Evolutionary conservation across 345 rosid genomes (phyloP).

Genomic region (Iberis pinnata): DNA sequence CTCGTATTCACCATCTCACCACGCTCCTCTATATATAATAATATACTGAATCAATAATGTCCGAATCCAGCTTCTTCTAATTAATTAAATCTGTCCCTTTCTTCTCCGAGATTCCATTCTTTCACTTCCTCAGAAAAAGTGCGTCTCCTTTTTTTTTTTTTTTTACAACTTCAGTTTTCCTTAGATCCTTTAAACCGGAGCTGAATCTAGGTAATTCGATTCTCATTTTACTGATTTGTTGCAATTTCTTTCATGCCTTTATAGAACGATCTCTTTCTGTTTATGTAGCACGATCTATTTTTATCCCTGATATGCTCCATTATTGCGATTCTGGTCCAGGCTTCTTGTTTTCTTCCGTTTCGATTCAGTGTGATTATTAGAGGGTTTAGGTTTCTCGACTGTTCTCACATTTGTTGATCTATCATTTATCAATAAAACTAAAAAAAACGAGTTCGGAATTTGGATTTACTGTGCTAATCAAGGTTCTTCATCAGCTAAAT

Average conservation of each 20-base stretch:
- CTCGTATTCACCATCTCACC: slow-evolving; percentile 11
- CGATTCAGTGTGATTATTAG: no score
- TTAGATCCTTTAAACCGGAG: slow-evolving; percentile 15
- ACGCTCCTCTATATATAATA: slow-evolving; percentile 16
- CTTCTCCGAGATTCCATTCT: slow-evolving; percentile 13
- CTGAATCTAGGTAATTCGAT: slow-evolving; percentile 25
- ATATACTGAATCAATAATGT: slow-evolving; percentile 23
- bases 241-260: background rate
- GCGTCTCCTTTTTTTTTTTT: no score
- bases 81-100: slow-evolving; percentile 10
- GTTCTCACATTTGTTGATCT: no score
- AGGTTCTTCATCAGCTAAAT: no score
- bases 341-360: no score
- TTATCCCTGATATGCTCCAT: no score
- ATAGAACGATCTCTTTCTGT: slow-evolving; percentile 16
- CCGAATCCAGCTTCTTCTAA: slow-evolving; percentile 25
- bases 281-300: background rate
- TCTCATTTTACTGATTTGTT: slow-evolving; percentile 21
- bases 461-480: no score
- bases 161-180: no score
- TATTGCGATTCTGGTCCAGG: no score
- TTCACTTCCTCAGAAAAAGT: slow-evolving; percentile 13
- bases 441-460: no score
- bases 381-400: no score
- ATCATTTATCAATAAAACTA: no score